Base-by-base conservation (phyloP, 1,284 basidiomycete species). In the Peniophora sp. region DNA sequence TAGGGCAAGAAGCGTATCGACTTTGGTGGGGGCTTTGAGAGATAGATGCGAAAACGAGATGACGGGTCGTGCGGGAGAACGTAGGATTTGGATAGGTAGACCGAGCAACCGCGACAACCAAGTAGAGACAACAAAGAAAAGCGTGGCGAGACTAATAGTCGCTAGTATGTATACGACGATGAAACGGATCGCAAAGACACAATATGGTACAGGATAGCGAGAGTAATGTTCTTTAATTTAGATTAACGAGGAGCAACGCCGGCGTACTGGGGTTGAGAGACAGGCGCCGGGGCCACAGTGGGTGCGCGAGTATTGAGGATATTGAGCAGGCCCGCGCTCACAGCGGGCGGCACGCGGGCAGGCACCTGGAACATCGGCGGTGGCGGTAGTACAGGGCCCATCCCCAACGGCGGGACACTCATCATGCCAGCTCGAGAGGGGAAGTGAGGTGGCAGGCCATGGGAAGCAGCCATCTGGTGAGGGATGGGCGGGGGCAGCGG, bases 291-390 rank as follows among this genome's bases (percentile, higher is more conserved):
- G 12, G 23, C 48, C 37, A 55, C 24, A 20, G 49, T 50, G n/a
- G 52, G 22, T 24, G 49, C 54, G 37, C 53, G 52, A 23, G 27
- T 32, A 12, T 55, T 55, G 46, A 55, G 27, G 42, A 55, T 55
- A 24, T 37, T 55, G 43, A 55, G 39, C n/a, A 55, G 15, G 11
- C 54, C 49, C 11, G 53, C 34, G 39, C 35, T 48, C 52, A 8
- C 39, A 3, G 23, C 48, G 39, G 32, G 41, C 11, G n/a, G 34
- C 14, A 22, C 15, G 54, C 14, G 48, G 1, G 41, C 46, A 35
- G 34, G 9, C 41, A 47, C 47, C 47, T n/a, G 43, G 5, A n/a
- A 5, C 37, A 41, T 24, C 24, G 41, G 42, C 39, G 53, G 27
- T 8, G 18, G 15, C 24, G 41, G n/a, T 10, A 49, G 49, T 1